phyloP scores from a whole-genome alignment of 2,329 filamentous ascomycete genomes.

The Didymella segeticola region DNA sequence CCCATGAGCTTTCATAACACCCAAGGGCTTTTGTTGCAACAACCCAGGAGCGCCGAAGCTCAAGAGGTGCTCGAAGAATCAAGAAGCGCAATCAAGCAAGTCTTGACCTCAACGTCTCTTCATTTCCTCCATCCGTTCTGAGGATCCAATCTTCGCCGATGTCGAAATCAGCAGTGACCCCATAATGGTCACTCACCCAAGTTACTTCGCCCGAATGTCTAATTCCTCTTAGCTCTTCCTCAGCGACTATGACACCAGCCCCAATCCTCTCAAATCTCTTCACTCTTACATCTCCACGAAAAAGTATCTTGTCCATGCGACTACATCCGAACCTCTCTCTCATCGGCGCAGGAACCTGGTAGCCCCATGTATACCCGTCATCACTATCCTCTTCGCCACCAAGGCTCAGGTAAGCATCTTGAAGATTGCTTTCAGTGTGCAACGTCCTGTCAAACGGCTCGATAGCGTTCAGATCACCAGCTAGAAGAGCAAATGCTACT shows the following conservation, averaged over 20 bases:
- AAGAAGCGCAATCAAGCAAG: background rate
- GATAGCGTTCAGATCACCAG: conserved; percentile 66
- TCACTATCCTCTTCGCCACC: conserved; percentile 60
- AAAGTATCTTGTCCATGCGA: conserved; percentile 64
- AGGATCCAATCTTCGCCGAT: conserved; percentile 14
- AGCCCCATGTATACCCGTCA: conserved; percentile 65
- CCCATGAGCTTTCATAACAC: too few species aligned
- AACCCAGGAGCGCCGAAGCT: too few species aligned
- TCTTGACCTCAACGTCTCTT: background rate
- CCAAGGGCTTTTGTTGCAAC: too few species aligned
- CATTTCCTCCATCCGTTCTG: background rate
- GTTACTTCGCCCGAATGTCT: conserved; percentile 48
- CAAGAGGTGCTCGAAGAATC: too few species aligned
- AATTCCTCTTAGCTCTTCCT: conserved; percentile 40
- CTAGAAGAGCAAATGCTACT: conserved; percentile 54
- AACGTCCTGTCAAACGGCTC: conserved; percentile 60
- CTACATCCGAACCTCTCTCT: conserved; percentile 55
- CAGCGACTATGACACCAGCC: conserved; percentile 52
- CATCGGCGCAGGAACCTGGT: conserved; percentile 55
- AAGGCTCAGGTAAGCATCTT: conserved; percentile 61
- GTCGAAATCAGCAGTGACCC: conserved; percentile 48
- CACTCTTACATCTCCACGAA: conserved; percentile 48
- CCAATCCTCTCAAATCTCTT: conserved; percentile 58
- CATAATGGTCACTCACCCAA: conserved; percentile 61
- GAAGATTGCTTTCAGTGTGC: conserved; percentile 57